Conservation (phyloP, 176 grass and related monocot species). For the Canna indica region DNA sequence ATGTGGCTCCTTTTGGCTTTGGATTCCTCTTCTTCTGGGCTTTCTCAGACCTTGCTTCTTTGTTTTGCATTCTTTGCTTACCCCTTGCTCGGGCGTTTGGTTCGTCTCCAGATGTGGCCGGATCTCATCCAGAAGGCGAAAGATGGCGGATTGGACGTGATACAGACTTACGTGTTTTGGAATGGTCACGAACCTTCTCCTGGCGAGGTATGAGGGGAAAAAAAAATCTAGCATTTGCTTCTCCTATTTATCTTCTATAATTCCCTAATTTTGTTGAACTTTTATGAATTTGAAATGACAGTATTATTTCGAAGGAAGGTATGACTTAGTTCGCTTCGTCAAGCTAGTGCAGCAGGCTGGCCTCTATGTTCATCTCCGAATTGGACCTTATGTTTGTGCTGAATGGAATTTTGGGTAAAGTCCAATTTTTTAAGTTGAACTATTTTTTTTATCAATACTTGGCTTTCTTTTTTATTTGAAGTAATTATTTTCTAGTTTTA, state of each 20-base stretch:
- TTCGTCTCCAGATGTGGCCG: slow-evolving; percentile 74
- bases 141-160: slow-evolving; percentile 92
- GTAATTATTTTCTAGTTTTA: too few species aligned
- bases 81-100: too few species aligned
- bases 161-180: slow-evolving; percentile 99
- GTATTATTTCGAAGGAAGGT: slow-evolving; percentile 94
- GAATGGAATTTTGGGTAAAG: slow-evolving; percentile 99
- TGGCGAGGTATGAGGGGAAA: slow-evolving; percentile 58
- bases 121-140: slow-evolving; percentile 86
- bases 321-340: slow-evolving; percentile 93
- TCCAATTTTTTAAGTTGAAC: not conserved
- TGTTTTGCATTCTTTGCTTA: not conserved
- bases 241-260: not conserved
- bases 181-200: slow-evolving; percentile 89
- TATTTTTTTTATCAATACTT: too few species aligned
- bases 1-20: not conserved
- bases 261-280: not conserved
- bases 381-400: slow-evolving; percentile 92
- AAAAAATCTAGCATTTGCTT: not conserved
- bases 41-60: not conserved
- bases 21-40: not conserved
- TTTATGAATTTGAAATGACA: slow-evolving; percentile 29
- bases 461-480: too few species aligned
- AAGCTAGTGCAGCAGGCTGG: slow-evolving; percentile 81
- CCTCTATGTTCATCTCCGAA: slow-evolving; percentile 83